Percentiles rank a stretch among this genome's conserved stretches.
phyloP scores from a whole-genome alignment of 805 yeast genomes.

The Millerozyma acaciae region DNA sequence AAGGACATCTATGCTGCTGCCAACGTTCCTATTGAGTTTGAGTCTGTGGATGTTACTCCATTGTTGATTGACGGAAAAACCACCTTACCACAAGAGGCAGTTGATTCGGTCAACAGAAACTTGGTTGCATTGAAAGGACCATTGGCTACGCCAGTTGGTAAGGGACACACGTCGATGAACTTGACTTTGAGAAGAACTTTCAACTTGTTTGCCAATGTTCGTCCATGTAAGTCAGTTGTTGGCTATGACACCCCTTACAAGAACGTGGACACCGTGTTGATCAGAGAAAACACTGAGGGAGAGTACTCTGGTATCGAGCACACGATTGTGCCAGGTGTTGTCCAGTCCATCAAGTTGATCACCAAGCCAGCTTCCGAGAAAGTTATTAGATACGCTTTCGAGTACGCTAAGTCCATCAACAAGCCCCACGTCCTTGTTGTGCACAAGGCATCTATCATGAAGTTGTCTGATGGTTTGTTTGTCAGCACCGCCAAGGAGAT shows the following conservation, averaged over 20 bases:
- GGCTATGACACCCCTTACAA: slow-evolving; percentile 91
- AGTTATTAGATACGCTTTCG: slow-evolving; percentile 94
- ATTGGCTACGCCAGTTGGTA: slow-evolving; percentile 96
- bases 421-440: slow-evolving; percentile 90
- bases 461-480: slow-evolving; percentile 95
- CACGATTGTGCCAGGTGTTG: slow-evolving; percentile 96
- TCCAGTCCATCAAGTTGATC: slow-evolving; percentile 95
- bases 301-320: slow-evolving; percentile 99
- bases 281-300: slow-evolving; percentile 99
- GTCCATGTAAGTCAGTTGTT: slow-evolving; percentile 91
- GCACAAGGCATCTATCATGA: slow-evolving; percentile 98
- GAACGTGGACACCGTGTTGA: slow-evolving; percentile 89
- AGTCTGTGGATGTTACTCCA: slow-evolving; percentile 94
- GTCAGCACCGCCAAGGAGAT: slow-evolving; percentile 87
- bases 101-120: slow-evolving; percentile 88
- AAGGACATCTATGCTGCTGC: slow-evolving; percentile 93
- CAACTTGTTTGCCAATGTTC: slow-evolving; percentile 92
- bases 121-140: slow-evolving; percentile 97
- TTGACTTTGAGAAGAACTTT: slow-evolving; percentile 96
- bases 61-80: slow-evolving; percentile 87
- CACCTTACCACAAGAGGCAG: slow-evolving; percentile 87
- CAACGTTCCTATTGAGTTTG: slow-evolving; percentile 95
- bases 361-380: slow-evolving; percentile 95
- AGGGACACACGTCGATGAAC: slow-evolving; percentile 97
- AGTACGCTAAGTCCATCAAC: slow-evolving; percentile 85